phyloP scores from a whole-genome alignment of 2,329 filamentous ascomycete genomes.

The Akanthomyces muscarius region DNA sequence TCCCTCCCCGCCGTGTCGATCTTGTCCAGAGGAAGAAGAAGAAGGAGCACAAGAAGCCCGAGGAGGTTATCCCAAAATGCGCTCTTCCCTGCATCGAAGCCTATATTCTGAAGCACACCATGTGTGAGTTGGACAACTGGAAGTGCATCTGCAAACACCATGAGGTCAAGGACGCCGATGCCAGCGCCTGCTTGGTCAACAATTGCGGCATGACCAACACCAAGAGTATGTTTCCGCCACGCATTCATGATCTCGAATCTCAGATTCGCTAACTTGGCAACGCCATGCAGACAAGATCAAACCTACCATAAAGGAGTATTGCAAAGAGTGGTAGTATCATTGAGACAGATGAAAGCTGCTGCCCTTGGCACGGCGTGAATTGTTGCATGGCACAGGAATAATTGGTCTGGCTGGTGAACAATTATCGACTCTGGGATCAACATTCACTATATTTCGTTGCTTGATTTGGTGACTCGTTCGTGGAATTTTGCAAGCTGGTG shows the following conservation, averaged over 20 bases:
- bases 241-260: background rate
- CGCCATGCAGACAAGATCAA: background rate
- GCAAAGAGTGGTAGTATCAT: background rate
- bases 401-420: too few species aligned
- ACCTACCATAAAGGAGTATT: background rate
- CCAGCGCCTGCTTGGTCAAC: slow-evolving; percentile 34
- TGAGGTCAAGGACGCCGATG: slow-evolving; percentile 28
- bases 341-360: too few species aligned
- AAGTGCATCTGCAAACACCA: slow-evolving; percentile 35
- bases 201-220: slow-evolving; percentile 35
- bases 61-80: slow-evolving; percentile 33
- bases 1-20: background rate
- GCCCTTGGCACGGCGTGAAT: too few species aligned
- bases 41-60: slow-evolving; percentile 21
- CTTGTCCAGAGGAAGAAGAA: background rate
- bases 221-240: slow-evolving; percentile 28
- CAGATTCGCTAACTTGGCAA: background rate
- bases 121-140: slow-evolving; percentile 31
- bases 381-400: too few species aligned
- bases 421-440: too few species aligned
- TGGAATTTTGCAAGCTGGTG: background rate
- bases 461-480: too few species aligned
- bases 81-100: slow-evolving; percentile 34
- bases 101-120: slow-evolving; percentile 24
- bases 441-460: too few species aligned